phyloP scores from a whole-genome alignment of 2,329 filamentous ascomycete genomes.

The Scolecobasidium constrictum region DNA sequence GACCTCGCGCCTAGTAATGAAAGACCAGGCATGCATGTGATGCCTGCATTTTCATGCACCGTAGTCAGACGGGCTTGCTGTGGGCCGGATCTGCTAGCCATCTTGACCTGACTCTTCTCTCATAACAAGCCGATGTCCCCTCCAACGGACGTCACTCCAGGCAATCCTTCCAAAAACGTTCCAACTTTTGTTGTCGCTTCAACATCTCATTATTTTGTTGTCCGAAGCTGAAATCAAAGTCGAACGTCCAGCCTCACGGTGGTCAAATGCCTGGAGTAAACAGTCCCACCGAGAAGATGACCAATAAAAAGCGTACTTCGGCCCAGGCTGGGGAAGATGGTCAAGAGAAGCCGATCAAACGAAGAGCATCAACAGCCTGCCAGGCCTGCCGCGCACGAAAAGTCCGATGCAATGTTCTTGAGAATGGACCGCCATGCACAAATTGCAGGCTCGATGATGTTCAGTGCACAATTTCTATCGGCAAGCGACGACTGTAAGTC shows the following conservation, averaged over 20 bases:
- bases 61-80: not conserved
- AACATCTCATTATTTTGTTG: too few relatives aligned
- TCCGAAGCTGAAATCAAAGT: too few relatives aligned
- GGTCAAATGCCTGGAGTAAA: not conserved
- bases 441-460: slow-evolving; percentile 8
- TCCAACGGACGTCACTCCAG: not conserved
- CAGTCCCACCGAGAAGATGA: not conserved
- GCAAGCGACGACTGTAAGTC: not conserved
- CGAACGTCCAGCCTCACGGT: too few relatives aligned
- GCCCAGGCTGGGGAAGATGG: not conserved
- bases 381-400: slow-evolving; percentile 8
- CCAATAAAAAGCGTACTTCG: slow-evolving; percentile 1
- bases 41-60: not conserved
- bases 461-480: slow-evolving; percentile 2
- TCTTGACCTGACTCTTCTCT: not conserved
- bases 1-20: not conserved
- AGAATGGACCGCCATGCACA: slow-evolving; percentile 4
- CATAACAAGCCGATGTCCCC: not conserved
- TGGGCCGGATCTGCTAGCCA: not conserved
- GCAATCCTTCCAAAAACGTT: not conserved
- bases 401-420: slow-evolving; percentile 7
- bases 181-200: too few relatives aligned
- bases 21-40: not conserved
- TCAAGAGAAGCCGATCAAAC: slow-evolving; percentile 1
- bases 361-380: slow-evolving; percentile 8